Base-by-base conservation (phyloP, 192 early-diverging fungal species). In the Entrophospora sp. region DNA sequence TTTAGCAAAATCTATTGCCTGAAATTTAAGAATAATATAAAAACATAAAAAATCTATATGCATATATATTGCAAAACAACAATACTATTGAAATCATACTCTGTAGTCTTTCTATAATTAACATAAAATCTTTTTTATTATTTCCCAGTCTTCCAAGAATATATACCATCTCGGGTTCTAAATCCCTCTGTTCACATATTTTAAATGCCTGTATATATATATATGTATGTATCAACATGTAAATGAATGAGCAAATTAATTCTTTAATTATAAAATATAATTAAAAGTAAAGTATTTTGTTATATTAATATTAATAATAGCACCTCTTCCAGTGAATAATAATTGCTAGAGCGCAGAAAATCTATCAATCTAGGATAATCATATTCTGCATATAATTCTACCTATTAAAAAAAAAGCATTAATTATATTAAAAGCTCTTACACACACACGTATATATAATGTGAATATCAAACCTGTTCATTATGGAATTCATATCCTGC, bases 161-260 rank as follows among this genome's bases (percentile, higher is more conserved):
- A 70, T 87, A 97, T 0, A 99, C 93, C 95, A 97, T 99, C 69
- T 97, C 97, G 10, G 93, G 92, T 6, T 97, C 91, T 62, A 99
- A 75, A 59, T 88, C 88, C 35, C 88, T 85, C 62, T 84, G 69
- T 73, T 97, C 89, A 68, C 93, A 96, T 25, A 90, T 78, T 46
- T 80, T 74, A 61, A 87, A 93, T 8, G 91, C 91, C 84, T 86
- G 69, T n/a, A 28, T 10, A 24, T 59, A 32, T 18, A 38, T 43
- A 10, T 22, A 44, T n/a, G 8, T 44, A 34, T 18, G 10, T 32
- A 16, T n/a, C n/a, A n/a, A n/a, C n/a, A n/a, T n/a, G n/a, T n/a
- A n/a, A n/a, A n/a, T n/a, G n/a, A n/a, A n/a, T n/a, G n/a, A n/a
- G n/a, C n/a, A n/a, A n/a, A n/a, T n/a, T n/a, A n/a, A n/a, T n/a